These are phyloP conservation scores for Fusarium goolgardi DNA, from an alignment of 2,329 filamentous ascomycete genomes.

Conservation along the genomic window DNA sequence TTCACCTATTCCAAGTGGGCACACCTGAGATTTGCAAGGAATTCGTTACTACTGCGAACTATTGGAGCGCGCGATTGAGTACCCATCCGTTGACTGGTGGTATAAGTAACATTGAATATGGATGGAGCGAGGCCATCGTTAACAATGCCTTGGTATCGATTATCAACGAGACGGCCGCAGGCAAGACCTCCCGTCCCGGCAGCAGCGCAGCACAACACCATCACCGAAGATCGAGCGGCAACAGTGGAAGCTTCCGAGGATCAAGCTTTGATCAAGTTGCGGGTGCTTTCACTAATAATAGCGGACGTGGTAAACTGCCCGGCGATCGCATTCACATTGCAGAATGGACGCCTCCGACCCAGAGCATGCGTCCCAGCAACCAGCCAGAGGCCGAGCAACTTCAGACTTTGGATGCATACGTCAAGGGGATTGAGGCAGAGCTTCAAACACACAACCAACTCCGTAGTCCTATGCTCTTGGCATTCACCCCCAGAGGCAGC, in stretches of 20 bases:
- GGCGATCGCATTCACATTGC: conserved; percentile 86
- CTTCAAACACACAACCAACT: conserved; percentile 89
- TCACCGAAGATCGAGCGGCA: conserved; percentile 58
- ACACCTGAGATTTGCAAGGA: conserved; percentile 95
- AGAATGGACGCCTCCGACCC: conserved; percentile 89
- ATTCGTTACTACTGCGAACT: conserved; percentile 94
- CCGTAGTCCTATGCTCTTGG: conserved; percentile 85
- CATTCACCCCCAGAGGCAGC: conserved; percentile 85
- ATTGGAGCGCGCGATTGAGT: conserved; percentile 94
- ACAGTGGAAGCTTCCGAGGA: conserved; percentile 64
- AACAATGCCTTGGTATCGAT: conserved; percentile 66
- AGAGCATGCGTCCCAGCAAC: conserved; percentile 88
- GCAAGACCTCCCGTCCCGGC: conserved; percentile 60
- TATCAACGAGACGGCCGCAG: conserved; percentile 60
- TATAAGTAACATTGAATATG: conserved; percentile 97
- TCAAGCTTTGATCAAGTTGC: conserved; percentile 71
- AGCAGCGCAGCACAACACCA: conserved; percentile 59
- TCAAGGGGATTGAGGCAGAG: conserved; percentile 86
- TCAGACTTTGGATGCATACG: conserved; percentile 78
- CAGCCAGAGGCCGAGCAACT: conserved; percentile 85
- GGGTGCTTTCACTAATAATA: conserved; percentile 65
- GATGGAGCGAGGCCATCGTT: conserved; percentile 90
- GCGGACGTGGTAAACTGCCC: conserved; percentile 70
- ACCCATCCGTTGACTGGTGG: conserved; percentile 93
- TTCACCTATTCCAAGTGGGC: conserved; percentile 98